Evolutionary conservation across 306 rosid species (phyloP).

Genomic region (Lathyrus aphaca): DNA sequence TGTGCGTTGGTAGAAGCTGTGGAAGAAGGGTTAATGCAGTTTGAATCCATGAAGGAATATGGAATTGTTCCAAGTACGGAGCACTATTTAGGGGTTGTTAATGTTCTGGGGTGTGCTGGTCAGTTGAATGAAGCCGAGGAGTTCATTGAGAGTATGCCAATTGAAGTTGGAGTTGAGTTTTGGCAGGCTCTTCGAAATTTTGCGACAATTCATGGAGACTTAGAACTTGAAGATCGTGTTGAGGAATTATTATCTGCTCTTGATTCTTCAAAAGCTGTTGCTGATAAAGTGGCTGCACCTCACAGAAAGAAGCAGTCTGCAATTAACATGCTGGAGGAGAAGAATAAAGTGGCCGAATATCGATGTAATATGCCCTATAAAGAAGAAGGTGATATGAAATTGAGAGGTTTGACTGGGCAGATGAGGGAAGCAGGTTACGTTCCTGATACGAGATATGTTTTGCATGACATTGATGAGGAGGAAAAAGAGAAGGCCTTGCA

Average conservation of each 20-base stretch:
- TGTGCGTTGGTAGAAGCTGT: slow-evolving; percentile 68
- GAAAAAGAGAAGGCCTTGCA: slow-evolving; percentile 92
- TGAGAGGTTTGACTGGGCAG: slow-evolving; percentile 78
- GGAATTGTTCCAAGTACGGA: slow-evolving; percentile 57
- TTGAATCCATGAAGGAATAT: slow-evolving; percentile 56
- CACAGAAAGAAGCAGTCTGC: slow-evolving; percentile 57
- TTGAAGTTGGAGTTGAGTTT: slow-evolving; percentile 46
- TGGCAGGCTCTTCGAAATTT: slow-evolving; percentile 62
- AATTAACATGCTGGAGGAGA: slow-evolving; percentile 80
- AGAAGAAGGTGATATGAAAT: slow-evolving; percentile 54
- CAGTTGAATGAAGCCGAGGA: slow-evolving; percentile 73
- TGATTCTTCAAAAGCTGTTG: slow-evolving; percentile 53
- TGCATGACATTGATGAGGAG: slow-evolving; percentile 90
- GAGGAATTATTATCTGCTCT: slow-evolving; percentile 55
- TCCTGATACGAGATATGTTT: slow-evolving; percentile 90
- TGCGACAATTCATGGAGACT: slow-evolving; percentile 68
- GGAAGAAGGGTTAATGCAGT: slow-evolving; percentile 58
- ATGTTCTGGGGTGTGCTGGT: slow-evolving; percentile 68
- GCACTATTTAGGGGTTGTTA: slow-evolving; percentile 62
- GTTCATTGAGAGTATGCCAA: slow-evolving; percentile 64
- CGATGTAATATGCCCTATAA: slow-evolving; percentile 52
- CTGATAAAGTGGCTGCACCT: slow-evolving; percentile 52
- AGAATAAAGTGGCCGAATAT: slow-evolving; percentile 59
- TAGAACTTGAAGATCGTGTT: slow-evolving; percentile 73
- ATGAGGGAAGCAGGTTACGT: slow-evolving; percentile 92